Conservation (phyloP, 352 stramenopile species). For the Pelagophyceae sp. region DNA sequence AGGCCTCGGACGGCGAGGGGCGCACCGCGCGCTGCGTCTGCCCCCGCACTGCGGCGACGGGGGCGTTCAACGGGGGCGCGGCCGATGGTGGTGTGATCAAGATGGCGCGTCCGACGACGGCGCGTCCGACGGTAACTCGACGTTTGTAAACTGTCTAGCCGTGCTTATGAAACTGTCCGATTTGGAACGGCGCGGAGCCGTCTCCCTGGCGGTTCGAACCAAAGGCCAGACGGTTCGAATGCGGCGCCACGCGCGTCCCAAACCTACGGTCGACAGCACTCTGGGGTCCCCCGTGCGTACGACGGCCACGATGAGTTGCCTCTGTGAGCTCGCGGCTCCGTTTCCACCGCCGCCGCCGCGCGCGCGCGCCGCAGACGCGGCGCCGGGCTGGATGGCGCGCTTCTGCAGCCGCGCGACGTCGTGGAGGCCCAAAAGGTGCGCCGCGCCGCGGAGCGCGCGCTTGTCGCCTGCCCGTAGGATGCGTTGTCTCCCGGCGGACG, state of each 20-base stretch:
- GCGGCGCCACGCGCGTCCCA: constrained; percentile 49
- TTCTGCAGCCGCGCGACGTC: not conserved
- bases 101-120: too few relatives aligned
- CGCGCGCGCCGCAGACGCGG: constrained; percentile 49
- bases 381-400: not conserved
- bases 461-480: not conserved
- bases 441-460: not conserved
- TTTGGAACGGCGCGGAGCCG: not conserved
- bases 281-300: too few relatives aligned
- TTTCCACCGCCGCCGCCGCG: too few relatives aligned
- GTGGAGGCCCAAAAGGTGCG: not conserved
- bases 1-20: too few relatives aligned
- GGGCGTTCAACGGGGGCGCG: too few relatives aligned
- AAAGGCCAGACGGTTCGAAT: constrained; percentile 8
- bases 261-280: too few relatives aligned
- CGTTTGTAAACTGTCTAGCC: too few relatives aligned
- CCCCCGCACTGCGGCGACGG: not conserved
- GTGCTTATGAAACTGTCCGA: not conserved
- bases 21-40: not conserved
- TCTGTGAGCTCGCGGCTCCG: too few relatives aligned
- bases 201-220: not conserved
- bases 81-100: too few relatives aligned
- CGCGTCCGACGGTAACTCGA: too few relatives aligned
- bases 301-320: too few relatives aligned
- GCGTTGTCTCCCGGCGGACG: too few relatives aligned